These are phyloP conservation scores for Aspergillus sp. DNA, from an alignment of 2,329 filamentous ascomycete species.

Conservation along the genomic window DNA sequence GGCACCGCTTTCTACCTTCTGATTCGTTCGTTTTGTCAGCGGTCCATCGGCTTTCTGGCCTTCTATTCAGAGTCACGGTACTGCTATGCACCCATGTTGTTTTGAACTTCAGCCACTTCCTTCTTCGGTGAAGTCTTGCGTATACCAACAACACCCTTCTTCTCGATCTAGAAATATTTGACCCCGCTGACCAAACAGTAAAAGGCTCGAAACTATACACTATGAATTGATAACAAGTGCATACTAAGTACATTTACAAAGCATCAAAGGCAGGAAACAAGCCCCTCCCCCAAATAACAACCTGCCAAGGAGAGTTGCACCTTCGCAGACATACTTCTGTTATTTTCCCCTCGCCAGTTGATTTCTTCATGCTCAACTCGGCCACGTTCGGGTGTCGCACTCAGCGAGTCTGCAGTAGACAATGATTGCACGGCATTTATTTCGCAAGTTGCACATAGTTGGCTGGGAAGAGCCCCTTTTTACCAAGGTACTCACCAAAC, in stretches of 20 bases:
- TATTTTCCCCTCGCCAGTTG: neutral
- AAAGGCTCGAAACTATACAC: neutral
- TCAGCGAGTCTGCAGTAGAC: neutral
- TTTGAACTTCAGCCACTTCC: neutral
- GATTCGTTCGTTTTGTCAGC: neutral
- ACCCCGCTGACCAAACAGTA: neutral
- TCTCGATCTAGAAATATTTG: neutral
- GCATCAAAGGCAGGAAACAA: neutral
- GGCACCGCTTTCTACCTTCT: neutral
- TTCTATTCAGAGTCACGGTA: neutral
- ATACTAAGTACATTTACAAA: neutral
- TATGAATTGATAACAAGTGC: neutral
- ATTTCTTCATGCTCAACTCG: neutral
- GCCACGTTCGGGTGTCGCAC: neutral
- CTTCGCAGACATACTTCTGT: neutral
- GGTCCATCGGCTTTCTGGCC: neutral
- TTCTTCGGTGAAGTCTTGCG: neutral
- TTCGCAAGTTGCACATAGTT: conserved; percentile 47
- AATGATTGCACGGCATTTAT: neutral
- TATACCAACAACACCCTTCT: neutral
- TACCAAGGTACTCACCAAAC: conserved; percentile 82
- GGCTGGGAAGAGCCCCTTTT: conserved; percentile 76
- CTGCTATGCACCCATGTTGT: neutral
- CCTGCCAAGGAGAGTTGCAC: neutral
- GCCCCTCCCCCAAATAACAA: neutral